phyloP scores from a whole-genome alignment of 2,329 filamentous ascomycete species.

The Sarocladium strictum region DNA sequence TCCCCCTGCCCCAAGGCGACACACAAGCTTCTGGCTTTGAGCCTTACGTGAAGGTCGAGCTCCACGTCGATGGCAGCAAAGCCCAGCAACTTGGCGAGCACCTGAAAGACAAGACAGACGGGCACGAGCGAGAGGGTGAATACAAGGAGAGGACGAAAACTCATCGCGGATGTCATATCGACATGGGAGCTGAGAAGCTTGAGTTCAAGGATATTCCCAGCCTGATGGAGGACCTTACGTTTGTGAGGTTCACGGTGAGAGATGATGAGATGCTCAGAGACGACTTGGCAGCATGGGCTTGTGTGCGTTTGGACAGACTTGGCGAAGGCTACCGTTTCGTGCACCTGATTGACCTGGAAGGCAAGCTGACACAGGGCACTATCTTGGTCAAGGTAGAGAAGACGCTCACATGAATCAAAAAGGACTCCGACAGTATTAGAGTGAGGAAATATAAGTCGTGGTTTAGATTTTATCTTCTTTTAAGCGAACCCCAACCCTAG shows the following conservation, averaged over 20 bases:
- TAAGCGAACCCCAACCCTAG: not conserved
- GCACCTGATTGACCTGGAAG: conserved; percentile 65
- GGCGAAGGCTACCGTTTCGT: conserved; percentile 72
- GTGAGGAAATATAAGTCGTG: not conserved
- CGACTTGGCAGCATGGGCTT: conserved; percentile 80
- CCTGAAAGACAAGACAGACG: conserved; percentile 28
- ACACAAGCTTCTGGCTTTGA: conserved; percentile 52
- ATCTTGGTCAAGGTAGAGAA: conserved; percentile 72
- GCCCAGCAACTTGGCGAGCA: conserved; percentile 29
- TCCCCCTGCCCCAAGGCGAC: conserved; percentile 57
- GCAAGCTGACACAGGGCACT: conserved; percentile 58
- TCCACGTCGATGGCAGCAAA: conserved; percentile 69
- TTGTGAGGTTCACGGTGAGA: conserved; percentile 78
- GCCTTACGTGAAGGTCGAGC: conserved; percentile 76
- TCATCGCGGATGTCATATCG: conserved; percentile 52
- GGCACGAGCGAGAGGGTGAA: conserved; percentile 35
- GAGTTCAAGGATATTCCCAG: conserved; percentile 49
- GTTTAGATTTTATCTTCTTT: not conserved
- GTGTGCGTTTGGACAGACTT: conserved; percentile 76
- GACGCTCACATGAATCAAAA: conserved; percentile 21
- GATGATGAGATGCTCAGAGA: conserved; percentile 78
- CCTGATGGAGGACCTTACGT: conserved; percentile 63
- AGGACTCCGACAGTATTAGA: not conserved
- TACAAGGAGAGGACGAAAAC: conserved; percentile 56
- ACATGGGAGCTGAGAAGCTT: conserved; percentile 52